Evolutionary conservation across 2,329 filamentous ascomycete genomes (phyloP).

Genomic region (Microthyrium microscopicum): DNA sequence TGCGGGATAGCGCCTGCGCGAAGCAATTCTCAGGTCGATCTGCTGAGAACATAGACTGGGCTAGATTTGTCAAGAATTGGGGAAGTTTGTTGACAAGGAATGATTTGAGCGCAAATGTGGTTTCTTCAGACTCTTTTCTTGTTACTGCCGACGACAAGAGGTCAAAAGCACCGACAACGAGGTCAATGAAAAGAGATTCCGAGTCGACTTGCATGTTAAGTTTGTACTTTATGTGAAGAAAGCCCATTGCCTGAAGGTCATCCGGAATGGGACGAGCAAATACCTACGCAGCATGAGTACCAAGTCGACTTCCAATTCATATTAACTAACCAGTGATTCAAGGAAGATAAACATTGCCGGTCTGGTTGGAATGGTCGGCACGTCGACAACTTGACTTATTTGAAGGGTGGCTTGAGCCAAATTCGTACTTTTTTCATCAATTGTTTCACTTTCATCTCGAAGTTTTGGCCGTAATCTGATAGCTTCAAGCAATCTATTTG

Average conservation of each 20-base stretch:
- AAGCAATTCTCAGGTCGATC: conserved; percentile 48
- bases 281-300: conserved; percentile 36
- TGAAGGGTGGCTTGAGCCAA: conserved; percentile 21
- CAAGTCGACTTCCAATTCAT: background rate
- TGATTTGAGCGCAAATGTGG: conserved; percentile 60
- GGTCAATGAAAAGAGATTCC: conserved; percentile 59
- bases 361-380: conserved; percentile 57
- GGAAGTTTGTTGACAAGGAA: conserved; percentile 68
- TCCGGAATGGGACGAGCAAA: conserved; percentile 70
- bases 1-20: conserved; percentile 44
- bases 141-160: conserved; percentile 76
- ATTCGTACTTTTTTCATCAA: conserved; percentile 23
- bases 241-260: conserved; percentile 60
- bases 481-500: conserved; percentile 21
- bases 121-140: conserved; percentile 41
- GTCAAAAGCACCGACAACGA: conserved; percentile 81
- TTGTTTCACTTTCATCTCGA: conserved; percentile 25
- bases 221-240: conserved; percentile 71
- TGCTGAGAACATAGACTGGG: conserved; percentile 39
- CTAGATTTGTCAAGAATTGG: conserved; percentile 40
- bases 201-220: conserved; percentile 53
- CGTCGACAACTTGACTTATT: conserved; percentile 41
- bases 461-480: conserved; percentile 25
- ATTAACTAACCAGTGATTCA: conserved; percentile 51
- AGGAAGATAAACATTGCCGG: conserved; percentile 75